Evolutionary conservation across 1,284 basidiomycete species (phyloP), one percentile per base, ranked within the genome.

Genomic region (Mrakiaceae sp.): DNA sequence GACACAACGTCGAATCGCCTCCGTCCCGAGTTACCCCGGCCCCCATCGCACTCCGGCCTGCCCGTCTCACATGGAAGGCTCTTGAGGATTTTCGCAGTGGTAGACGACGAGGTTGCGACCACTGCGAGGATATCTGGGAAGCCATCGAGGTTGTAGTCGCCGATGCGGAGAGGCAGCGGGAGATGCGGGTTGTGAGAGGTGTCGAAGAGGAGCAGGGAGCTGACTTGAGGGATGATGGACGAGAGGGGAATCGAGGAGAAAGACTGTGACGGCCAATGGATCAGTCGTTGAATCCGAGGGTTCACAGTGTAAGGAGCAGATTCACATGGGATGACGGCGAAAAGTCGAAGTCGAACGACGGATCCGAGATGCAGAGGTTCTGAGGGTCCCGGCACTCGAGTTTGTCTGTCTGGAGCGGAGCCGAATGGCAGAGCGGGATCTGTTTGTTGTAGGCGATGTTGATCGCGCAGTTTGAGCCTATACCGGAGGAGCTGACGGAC

Each of bases 361-460:
- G 80, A 73, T 99, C 95, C 2, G 86, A 83, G 0, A 81, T 80
- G 72, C 95, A 98, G 0, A 98, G 82, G 47, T 87, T 81, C 40
- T 87, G 84, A 4, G 88, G 88, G 3, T 83, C 82, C 58, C 94
- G 80, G 72, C 93, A 97, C 16, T 79, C 74, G 56, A 71, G 65
- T 3, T 51, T 68, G 11, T 70, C 54, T 47, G 11, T 9, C 51
- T 3, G 50, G 27, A 6, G 54, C 40, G 7, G 48, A 4, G 49
- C 46, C 52, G 53, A 62, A 42, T 73, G 71, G 74, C 96, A 99
- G 0, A 97, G 79, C 0, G 86, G 85, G 11, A 93, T 82, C 73
- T 99, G 95, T 67, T 87, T 81, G 75, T 98, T 99, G 79, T 91
- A 98, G 2, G 86, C 93, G 67, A 98, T 87, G 72, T 96, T 93